Evolutionary conservation across 768 basidiomycete genomes (phyloP).

Genomic region (Kwoniella sp.): DNA sequence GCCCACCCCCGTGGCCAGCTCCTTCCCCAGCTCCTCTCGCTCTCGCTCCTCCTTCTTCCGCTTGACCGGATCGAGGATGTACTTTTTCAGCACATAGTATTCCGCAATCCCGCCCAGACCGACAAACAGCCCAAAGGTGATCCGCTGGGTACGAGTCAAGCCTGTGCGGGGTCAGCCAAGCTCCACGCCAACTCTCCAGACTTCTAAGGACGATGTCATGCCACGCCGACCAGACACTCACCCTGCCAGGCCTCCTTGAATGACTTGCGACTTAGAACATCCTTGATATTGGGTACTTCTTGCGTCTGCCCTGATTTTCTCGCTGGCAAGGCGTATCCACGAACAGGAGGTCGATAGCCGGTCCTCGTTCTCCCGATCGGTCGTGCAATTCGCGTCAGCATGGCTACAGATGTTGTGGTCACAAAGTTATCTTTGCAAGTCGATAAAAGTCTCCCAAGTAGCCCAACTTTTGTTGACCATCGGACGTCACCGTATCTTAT

Average conservation of each 20-base stretch:
- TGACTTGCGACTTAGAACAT: background rate
- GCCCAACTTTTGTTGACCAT: too few species aligned
- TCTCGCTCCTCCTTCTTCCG: background rate
- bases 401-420: too few species aligned
- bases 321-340: background rate
- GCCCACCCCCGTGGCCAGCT: slow-evolving; percentile 1
- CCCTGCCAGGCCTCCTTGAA: background rate
- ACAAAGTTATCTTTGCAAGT: too few species aligned
- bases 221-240: background rate
- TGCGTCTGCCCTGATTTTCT: too few species aligned
- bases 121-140: slow-evolving; percentile 8
- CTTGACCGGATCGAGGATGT: slow-evolving; percentile 7
- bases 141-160: slow-evolving; percentile 2
- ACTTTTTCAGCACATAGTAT: slow-evolving; percentile 11
- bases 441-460: too few species aligned
- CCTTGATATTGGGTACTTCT: background rate
- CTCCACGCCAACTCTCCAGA: background rate
- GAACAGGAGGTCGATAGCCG: background rate
- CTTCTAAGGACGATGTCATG: background rate
- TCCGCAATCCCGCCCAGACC: slow-evolving; percentile 2
- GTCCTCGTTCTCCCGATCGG: background rate
- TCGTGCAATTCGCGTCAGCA: background rate
- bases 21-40: background rate
- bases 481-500: too few species aligned
- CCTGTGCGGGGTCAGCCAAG: background rate